Conservation (phyloP, 148 eudicot genomes). For the Cornus florida region DNA sequence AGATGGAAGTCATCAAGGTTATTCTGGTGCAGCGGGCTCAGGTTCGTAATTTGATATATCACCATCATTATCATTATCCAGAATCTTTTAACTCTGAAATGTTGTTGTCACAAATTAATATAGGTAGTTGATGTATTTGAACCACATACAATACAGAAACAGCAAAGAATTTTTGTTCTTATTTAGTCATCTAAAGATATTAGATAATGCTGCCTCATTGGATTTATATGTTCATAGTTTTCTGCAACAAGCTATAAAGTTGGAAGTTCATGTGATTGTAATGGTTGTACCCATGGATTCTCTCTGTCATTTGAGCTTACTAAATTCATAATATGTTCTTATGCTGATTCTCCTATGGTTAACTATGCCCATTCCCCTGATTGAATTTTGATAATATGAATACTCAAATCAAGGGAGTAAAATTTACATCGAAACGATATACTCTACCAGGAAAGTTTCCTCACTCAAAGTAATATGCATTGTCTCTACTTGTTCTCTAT, state of each 20-base stretch:
- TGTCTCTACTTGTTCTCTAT: neutral
- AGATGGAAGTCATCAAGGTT: conserved; percentile 42
- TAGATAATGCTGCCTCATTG: neutral
- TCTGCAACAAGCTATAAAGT: neutral
- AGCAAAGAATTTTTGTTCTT: neutral
- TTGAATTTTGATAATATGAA: neutral
- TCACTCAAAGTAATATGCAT: neutral
- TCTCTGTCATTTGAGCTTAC: neutral
- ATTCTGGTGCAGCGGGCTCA: conserved; percentile 45
- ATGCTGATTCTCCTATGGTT: neutral
- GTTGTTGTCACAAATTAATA: too few species aligned
- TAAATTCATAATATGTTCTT: neutral
- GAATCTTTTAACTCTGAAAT: neutral
- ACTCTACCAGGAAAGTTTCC: neutral
- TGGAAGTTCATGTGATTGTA: neutral
- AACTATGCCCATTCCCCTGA: neutral
- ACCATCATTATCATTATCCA: neutral
- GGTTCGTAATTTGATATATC: conserved; percentile 40
- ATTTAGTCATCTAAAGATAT: neutral
- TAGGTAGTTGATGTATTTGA: neutral
- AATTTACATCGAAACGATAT: too few species aligned
- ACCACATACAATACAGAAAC: neutral
- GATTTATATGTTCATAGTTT: neutral
- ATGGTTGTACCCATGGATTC: neutral
- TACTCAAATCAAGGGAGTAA: neutral